Percentiles rank a stretch among this genome's conserved stretches.
Conservation (phyloP, 2,329 filamentous ascomycete species). For the Saccharata proteae region DNA sequence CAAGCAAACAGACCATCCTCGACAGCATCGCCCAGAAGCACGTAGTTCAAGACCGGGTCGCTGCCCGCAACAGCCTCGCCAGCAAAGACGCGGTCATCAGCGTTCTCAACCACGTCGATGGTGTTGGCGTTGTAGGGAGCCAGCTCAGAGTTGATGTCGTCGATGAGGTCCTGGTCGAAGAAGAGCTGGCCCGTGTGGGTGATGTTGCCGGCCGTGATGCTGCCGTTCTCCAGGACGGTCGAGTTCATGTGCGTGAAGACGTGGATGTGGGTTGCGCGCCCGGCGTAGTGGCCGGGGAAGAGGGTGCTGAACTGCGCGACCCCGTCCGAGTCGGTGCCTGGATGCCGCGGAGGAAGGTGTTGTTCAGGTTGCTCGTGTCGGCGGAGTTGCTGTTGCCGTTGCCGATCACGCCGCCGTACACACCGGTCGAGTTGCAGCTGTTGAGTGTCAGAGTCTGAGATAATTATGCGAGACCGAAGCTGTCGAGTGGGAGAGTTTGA, state of each 20-base stretch:
- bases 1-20: constrained; percentile 23
- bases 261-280: constrained; percentile 28
- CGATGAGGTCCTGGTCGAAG: constrained; percentile 48
- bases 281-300: constrained; percentile 30
- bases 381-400: constrained; percentile 29
- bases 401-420: constrained; percentile 33
- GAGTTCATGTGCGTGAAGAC: constrained; percentile 4
- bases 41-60: constrained; percentile 46
- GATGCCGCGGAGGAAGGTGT: constrained; percentile 36
- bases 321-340: constrained; percentile 35
- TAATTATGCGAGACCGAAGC: no score
- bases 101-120: constrained; percentile 30
- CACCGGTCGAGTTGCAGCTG: constrained; percentile 22
- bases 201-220: constrained; percentile 32
- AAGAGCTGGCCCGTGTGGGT: constrained; percentile 52
- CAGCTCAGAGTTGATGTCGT: constrained; percentile 33
- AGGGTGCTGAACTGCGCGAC: constrained; percentile 37
- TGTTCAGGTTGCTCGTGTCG: constrained; percentile 21
- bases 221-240: constrained; percentile 30
- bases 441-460: constrained; percentile 2
- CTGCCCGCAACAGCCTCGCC: constrained; percentile 32
- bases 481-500: no score
- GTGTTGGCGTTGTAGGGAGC: constrained; percentile 33
- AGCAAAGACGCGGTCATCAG: constrained; percentile 37
- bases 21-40: constrained; percentile 40